Conservation (phyloP, 1,284 basidiomycete genomes). For the Salmacisia buchloeana region DNA sequence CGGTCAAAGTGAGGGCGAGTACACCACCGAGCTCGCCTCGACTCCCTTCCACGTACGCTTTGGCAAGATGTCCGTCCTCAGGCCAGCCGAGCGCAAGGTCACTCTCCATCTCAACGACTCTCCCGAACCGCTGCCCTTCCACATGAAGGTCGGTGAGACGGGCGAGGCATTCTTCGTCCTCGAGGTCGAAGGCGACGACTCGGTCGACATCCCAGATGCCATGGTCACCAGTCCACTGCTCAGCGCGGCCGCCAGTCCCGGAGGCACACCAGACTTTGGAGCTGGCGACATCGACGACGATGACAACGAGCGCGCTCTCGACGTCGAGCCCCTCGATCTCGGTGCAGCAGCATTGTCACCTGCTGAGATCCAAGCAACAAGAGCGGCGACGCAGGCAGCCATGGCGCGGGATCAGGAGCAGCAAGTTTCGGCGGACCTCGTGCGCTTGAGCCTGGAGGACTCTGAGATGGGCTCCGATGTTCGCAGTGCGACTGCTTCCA, state of each 20-base stretch:
- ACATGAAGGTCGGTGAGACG: constrained; percentile 98
- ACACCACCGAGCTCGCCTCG: constrained; percentile 65
- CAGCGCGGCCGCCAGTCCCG: constrained; percentile 45
- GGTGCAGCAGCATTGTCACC: neutral
- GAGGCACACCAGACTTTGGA: constrained; percentile 11
- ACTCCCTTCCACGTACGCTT: constrained; percentile 98
- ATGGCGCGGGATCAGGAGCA: neutral
- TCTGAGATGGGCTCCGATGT: neutral
- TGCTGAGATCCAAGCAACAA: neutral
- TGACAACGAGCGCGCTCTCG: constrained; percentile 6
- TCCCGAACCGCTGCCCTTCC: constrained; percentile 69
- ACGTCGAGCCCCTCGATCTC: constrained; percentile 39
- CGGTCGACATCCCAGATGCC: constrained; percentile 73
- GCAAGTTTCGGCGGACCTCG: neutral
- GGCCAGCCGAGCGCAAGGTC: constrained; percentile 90
- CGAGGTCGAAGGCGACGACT: constrained; percentile 71
- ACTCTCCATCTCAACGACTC: constrained; percentile 44
- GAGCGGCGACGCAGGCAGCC: neutral
- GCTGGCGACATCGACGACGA: constrained; percentile 1
- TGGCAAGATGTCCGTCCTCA: constrained; percentile 92
- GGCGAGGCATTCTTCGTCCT: constrained; percentile 99
- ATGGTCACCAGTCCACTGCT: constrained; percentile 78
- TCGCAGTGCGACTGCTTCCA: constrained; percentile 1
- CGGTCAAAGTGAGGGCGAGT: neutral
- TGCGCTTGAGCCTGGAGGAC: neutral